Percentiles rank a stretch among this genome's conserved stretches.
Evolutionary conservation across 2,329 filamentous ascomycete genomes (phyloP).

Genomic region (Colletotrichum orchidophilum): DNA sequence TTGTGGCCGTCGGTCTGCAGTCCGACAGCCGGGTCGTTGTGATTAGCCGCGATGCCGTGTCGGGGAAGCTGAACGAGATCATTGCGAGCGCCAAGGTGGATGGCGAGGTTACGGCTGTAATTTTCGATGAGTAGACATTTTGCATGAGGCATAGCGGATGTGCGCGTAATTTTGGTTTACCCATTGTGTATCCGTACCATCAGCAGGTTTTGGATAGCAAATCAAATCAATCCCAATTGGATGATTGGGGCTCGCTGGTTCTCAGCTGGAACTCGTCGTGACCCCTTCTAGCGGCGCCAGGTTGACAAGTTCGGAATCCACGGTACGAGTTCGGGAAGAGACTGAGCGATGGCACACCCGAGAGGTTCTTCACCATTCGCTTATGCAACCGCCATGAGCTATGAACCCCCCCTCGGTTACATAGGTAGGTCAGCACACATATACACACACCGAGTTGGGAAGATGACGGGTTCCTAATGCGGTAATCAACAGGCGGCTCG

Average conservation of each 20-base stretch:
- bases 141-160: not conserved
- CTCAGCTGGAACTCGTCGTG: not conserved
- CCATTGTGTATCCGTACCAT: not conserved
- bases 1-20: conserved; percentile 75
- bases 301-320: not conserved
- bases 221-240: not conserved
- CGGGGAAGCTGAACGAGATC: conserved; percentile 64
- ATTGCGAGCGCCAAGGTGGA: conserved; percentile 52
- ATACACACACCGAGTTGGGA: not conserved
- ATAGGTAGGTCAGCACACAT: not conserved
- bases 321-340: not conserved
- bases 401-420: not conserved
- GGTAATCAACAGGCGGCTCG: not conserved
- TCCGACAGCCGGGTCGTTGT: conserved; percentile 68
- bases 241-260: no score
- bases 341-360: not conserved
- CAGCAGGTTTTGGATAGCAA: not conserved
- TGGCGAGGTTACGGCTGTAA: conserved; percentile 56
- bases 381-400: not conserved
- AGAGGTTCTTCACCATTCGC: not conserved
- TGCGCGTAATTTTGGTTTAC: no score
- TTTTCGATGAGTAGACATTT: conserved; percentile 55
- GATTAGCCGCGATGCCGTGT: conserved; percentile 65
- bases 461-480: not conserved
- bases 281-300: not conserved